phyloP scores from a whole-genome alignment of 2,329 filamentous ascomycete genomes.

The Cercospora zeina region DNA sequence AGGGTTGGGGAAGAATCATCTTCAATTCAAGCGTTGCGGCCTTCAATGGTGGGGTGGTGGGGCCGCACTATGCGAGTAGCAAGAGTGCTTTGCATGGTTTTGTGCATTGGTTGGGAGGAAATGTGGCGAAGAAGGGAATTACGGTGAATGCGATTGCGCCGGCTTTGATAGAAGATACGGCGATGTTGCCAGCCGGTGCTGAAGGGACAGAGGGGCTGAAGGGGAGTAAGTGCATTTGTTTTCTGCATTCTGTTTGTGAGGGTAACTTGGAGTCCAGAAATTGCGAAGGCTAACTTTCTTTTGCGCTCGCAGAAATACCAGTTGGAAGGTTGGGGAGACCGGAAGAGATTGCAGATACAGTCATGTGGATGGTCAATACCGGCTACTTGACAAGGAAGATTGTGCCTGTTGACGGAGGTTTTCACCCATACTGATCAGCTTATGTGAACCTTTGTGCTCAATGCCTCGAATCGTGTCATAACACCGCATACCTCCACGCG shows the following conservation, averaged over 20 bases:
- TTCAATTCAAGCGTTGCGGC: constrained; percentile 45
- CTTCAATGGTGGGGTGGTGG: constrained; percentile 45
- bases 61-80: constrained; percentile 44
- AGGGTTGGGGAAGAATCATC: constrained; percentile 43
- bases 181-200: constrained; percentile 46
- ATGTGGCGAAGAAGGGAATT: constrained; percentile 48
- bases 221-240: constrained; percentile 35
- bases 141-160: constrained; percentile 54
- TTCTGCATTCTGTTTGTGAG: background rate
- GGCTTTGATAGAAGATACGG: constrained; percentile 47
- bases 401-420: constrained; percentile 46
- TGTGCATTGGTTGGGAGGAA: constrained; percentile 49
- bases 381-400: constrained; percentile 52
- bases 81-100: constrained; percentile 52
- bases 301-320: constrained; percentile 42
- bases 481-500: no score
- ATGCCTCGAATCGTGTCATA: background rate
- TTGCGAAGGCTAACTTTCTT: background rate
- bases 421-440: constrained; percentile 36
- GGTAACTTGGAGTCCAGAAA: background rate
- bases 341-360: constrained; percentile 51
- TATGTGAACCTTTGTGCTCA: background rate
- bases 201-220: constrained; percentile 38
- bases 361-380: constrained; percentile 51
- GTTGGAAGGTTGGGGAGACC: constrained; percentile 49